Evolutionary conservation across 2,329 filamentous ascomycete species (phyloP).

Genomic region (Plectosphaerella sp.): DNA sequence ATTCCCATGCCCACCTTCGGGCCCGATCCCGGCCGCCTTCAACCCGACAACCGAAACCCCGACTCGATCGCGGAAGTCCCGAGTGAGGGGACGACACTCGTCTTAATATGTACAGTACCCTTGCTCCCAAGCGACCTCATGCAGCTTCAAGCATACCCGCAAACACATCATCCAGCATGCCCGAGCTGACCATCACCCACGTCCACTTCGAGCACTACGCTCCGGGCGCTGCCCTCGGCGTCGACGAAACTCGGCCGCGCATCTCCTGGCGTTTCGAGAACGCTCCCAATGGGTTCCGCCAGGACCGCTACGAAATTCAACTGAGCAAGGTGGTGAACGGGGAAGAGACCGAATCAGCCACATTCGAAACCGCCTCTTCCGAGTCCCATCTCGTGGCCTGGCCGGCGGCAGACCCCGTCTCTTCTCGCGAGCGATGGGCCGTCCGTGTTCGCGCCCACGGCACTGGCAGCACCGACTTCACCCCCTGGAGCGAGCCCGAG

Average conservation of each 20-base stretch:
- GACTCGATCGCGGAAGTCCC: too few species aligned
- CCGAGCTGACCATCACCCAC: neutral
- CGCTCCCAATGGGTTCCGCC: constrained; percentile 31
- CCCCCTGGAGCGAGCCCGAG: constrained; percentile 20
- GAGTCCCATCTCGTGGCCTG: constrained; percentile 37
- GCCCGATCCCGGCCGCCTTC: too few species aligned
- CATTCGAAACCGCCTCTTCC: constrained; percentile 20
- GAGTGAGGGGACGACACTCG: too few species aligned
- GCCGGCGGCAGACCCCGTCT: constrained; percentile 27
- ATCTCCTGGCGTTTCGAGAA: constrained; percentile 41
- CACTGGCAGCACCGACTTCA: constrained; percentile 3
- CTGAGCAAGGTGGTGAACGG: neutral
- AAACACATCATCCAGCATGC: too few species aligned
- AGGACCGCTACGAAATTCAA: constrained; percentile 36
- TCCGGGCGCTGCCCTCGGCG: constrained; percentile 28
- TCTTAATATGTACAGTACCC: too few species aligned
- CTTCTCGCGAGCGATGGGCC: constrained; percentile 20
- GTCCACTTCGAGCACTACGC: constrained; percentile 33
- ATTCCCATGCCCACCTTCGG: too few species aligned
- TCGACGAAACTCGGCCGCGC: constrained; percentile 34
- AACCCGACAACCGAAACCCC: too few species aligned
- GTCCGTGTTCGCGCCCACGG: constrained; percentile 28
- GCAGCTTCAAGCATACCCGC: too few species aligned
- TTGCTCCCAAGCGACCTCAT: too few species aligned
- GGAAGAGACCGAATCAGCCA: neutral